Base-by-base conservation (phyloP, 805 yeast genomes). In the Nematodospora valgi region DNA sequence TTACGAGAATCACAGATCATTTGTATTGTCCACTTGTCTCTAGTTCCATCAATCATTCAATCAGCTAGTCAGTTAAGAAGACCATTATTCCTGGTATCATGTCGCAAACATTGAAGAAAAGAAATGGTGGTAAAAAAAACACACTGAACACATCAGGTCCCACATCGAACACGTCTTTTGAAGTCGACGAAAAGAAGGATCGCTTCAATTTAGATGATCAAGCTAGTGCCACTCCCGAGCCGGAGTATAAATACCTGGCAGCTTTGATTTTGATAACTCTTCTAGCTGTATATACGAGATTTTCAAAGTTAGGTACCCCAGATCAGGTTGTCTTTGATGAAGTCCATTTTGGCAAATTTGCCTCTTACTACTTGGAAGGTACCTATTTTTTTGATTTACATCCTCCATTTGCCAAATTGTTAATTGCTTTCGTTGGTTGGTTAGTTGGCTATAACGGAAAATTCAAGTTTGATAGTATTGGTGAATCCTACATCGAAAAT, bases 311-410 rank as follows among this genome's bases (percentile, higher is more conserved):
- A 37, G 70, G 79, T 56, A 67, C 62, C 32, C 94, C 94, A 3
- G 68, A 71, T 41, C 82, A 81, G 55, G 94, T 85, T 39, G 93
- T 85, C 3, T 85, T 85, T 48, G 95, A 85, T 61, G 94, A 85
- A 54, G 93, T 83, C 14, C 94, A 85, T 58, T 85, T 85, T 51
- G 95, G 95, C 23, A 84, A 84, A 51, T 84, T 84, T 57, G 91
- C 91, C 6, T 76, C 87, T 2, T 82, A 84, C 61, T 91, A 91
- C 59, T 64, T 91, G 40, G 85, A 91, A 59, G 74, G 96, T 43
- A 83, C 96, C 0, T 93, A 86, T 59, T 93, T 87, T 59, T 93
- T 93, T 53, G 99, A 93, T 62, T 78, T 93, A 34, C 99, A 93
- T 63, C 99, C 99, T 7, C 99, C 99, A 15, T 86, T 93, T 60